These are phyloP conservation scores for Rhynchospora tenuis DNA, from an alignment of 176 grass and related monocot species.

Conservation along the genomic window DNA sequence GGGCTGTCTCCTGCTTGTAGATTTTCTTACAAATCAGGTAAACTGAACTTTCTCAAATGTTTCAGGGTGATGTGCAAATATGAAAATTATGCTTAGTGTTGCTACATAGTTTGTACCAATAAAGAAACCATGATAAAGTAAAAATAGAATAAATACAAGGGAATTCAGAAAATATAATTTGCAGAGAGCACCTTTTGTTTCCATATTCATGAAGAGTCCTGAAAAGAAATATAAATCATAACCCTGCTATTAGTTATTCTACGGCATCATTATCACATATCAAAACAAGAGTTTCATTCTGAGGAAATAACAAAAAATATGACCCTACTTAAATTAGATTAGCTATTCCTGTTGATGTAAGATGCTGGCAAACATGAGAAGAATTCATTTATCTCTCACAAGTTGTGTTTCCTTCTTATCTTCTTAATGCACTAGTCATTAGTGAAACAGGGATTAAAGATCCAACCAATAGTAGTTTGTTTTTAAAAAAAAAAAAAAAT, in stretches of 20 bases:
- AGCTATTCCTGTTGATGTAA: neutral
- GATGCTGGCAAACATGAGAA: neutral
- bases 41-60: slow-evolving; percentile 6
- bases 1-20: slow-evolving; percentile 79
- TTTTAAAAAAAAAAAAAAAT: too few relatives aligned
- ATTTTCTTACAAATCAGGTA: slow-evolving; percentile 90
- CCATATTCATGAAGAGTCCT: neutral
- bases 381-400: neutral
- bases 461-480: neutral
- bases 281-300: neutral
- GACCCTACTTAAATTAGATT: neutral
- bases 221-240: neutral
- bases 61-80: neutral
- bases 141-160: neutral
- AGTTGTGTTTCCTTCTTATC: neutral
- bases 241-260: neutral
- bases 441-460: neutral
- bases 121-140: neutral
- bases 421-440: neutral
- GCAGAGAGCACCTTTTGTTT: neutral
- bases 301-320: neutral
- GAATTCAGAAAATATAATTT: neutral
- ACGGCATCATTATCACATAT: neutral
- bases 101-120: neutral
- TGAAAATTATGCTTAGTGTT: neutral